A percentile compares a stretch with the other conserved stretches of the same genome.
Evolutionary conservation across 352 stramenopile species (phyloP).

Genomic region (Globisporangium iwayamae): DNA sequence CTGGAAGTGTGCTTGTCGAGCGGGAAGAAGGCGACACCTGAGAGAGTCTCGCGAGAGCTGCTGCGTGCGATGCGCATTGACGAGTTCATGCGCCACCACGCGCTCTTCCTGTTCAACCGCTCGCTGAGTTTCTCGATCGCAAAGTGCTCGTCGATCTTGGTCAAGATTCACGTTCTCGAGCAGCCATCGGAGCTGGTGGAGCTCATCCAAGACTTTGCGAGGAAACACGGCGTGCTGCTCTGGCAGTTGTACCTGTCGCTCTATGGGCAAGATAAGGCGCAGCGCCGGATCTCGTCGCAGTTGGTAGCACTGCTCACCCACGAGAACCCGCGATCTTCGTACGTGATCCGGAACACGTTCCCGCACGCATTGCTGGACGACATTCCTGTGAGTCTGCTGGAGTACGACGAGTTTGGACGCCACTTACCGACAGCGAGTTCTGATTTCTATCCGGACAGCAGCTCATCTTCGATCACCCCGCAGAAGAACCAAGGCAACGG

Average conservation of each 20-base stretch:
- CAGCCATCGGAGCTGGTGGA: constrained; percentile 85
- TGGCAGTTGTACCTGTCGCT: constrained; percentile 85
- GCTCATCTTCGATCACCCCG: constrained; percentile 21
- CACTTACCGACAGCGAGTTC: constrained; percentile 52
- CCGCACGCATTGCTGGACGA: constrained; percentile 80
- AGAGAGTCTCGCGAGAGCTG: constrained; percentile 68
- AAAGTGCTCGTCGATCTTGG: constrained; percentile 84
- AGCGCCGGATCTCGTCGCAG: constrained; percentile 83
- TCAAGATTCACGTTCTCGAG: constrained; percentile 85
- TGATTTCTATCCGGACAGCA: constrained; percentile 39
- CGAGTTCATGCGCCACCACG: constrained; percentile 84
- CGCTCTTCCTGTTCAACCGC: constrained; percentile 83
- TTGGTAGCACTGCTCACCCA: constrained; percentile 82
- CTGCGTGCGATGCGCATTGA: constrained; percentile 83
- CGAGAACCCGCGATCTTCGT: constrained; percentile 81
- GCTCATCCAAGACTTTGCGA: constrained; percentile 81
- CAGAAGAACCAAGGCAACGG: constrained; percentile 37
- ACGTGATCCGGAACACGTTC: constrained; percentile 82
- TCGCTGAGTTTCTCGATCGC: constrained; percentile 82
- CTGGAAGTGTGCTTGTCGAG: constrained; percentile 84
- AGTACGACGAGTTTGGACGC: constrained; percentile 85
- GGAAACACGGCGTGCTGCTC: constrained; percentile 77
- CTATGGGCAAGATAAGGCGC: constrained; percentile 79
- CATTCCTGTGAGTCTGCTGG: constrained; percentile 60
- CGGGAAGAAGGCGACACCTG: constrained; percentile 80